phyloP scores from a whole-genome alignment of 2,329 filamentous ascomycete species.

The Dactylonectria estremocensis region DNA sequence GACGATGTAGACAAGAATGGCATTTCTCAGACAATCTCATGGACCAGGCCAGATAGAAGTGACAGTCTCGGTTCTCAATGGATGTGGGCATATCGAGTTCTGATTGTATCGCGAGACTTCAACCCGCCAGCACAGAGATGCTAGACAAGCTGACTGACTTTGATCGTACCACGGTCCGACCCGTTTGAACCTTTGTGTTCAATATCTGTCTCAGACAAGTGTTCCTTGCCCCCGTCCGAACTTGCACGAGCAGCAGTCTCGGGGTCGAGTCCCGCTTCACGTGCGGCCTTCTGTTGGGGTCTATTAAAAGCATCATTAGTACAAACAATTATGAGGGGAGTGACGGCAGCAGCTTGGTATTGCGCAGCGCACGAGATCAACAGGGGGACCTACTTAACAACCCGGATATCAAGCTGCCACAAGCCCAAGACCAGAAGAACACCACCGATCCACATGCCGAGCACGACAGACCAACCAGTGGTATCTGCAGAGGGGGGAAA shows the following conservation, averaged over 20 bases:
- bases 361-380: too few species aligned
- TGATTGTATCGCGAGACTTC: background rate
- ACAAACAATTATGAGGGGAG: too few species aligned
- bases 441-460: constrained; percentile 23
- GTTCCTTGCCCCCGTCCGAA: background rate
- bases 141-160: background rate
- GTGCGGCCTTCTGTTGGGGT: background rate
- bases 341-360: background rate
- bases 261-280: background rate
- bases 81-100: background rate
- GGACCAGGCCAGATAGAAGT: too few species aligned
- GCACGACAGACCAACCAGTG: constrained; percentile 25
- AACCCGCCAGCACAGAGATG: background rate
- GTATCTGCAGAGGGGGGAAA: constrained; percentile 3
- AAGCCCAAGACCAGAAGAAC: constrained; percentile 12
- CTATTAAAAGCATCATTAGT: background rate
- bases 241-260: background rate
- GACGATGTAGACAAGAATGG: too few species aligned
- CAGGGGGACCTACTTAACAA: background rate
- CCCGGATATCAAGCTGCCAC: constrained; percentile 15
- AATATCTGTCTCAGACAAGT: background rate
- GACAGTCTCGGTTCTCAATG: background rate
- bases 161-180: background rate
- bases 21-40: background rate
- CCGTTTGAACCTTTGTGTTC: background rate